A percentile compares a stretch with the other conserved stretches of the same genome.
Conservation (phyloP, 2,329 filamentous ascomycete genomes). For the Neoascochyta sp. region DNA sequence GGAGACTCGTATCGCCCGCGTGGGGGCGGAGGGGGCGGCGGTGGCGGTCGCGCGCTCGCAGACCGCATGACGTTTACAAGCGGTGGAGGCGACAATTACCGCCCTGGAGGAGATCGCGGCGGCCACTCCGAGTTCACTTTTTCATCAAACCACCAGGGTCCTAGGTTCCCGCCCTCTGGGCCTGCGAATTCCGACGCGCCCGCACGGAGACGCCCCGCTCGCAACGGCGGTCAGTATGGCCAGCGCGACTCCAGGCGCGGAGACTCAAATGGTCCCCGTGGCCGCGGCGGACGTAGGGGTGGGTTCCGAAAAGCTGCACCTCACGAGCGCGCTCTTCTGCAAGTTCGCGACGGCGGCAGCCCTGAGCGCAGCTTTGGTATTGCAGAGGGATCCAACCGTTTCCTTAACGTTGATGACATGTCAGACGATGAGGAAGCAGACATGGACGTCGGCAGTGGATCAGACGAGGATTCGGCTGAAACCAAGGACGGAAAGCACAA, state of each 20-base stretch:
- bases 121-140: conserved; percentile 34
- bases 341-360: conserved; percentile 39
- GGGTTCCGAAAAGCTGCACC: conserved; percentile 32
- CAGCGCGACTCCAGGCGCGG: conserved; percentile 19
- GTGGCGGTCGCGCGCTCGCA: conserved; percentile 17
- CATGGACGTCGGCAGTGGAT: conserved; percentile 30
- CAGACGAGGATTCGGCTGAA: conserved; percentile 14
- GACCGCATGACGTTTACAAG: conserved; percentile 30
- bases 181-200: conserved; percentile 16
- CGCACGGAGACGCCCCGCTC: conserved; percentile 14
- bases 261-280: conserved; percentile 13
- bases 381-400: conserved; percentile 39
- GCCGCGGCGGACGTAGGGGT: conserved; percentile 10
- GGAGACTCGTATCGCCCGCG: conserved; percentile 29
- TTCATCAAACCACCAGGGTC: conserved; percentile 23
- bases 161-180: conserved; percentile 28
- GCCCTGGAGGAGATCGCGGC: conserved; percentile 18
- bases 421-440: conserved; percentile 38
- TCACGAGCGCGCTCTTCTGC: conserved; percentile 45
- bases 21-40: conserved; percentile 2
- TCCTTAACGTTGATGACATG: conserved; percentile 40
- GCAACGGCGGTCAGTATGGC: conserved; percentile 10
- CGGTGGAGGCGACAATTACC: conserved; percentile 28
- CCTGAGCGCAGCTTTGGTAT: conserved; percentile 47
- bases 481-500: conserved; percentile 24